Percentiles rank a stretch among this genome's conserved stretches.
Conservation (phyloP, 192 early-diverging fungal genomes). For the Jimgerdemannia lactiflua region DNA sequence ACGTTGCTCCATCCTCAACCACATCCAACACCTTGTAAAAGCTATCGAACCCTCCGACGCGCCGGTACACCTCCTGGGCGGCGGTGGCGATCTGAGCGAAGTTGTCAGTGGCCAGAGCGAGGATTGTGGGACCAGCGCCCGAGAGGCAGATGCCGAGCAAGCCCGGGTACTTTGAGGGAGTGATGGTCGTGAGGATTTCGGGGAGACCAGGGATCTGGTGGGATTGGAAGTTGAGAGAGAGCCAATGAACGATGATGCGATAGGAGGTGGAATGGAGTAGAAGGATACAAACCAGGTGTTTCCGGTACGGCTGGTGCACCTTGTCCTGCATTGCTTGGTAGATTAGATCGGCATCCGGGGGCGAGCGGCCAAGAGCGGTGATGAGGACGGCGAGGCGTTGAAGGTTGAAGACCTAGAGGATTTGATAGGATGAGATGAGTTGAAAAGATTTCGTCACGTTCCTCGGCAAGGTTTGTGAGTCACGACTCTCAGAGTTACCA, state of each 20-base stretch:
- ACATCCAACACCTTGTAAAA: conserved; percentile 62
- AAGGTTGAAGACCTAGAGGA: conserved; percentile 75
- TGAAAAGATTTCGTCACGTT: not conserved
- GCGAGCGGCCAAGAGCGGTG: conserved; percentile 69
- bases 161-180: conserved; percentile 73
- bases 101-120: conserved; percentile 81
- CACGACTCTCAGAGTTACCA: not conserved
- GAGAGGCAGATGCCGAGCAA: conserved; percentile 91
- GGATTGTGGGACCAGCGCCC: conserved; percentile 96
- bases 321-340: conserved; percentile 93
- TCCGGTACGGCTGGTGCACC: conserved; percentile 96
- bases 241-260: not conserved
- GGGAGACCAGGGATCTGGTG: conserved; percentile 80
- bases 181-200: conserved; percentile 75
- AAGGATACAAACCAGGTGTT: conserved; percentile 66
- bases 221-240: not conserved
- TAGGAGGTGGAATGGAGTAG: not conserved
- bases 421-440: not conserved
- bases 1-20: conserved; percentile 51
- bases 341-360: conserved; percentile 76
- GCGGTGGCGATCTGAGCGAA: conserved; percentile 80
- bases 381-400: conserved; percentile 93
- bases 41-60: conserved; percentile 52
- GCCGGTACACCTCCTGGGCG: conserved; percentile 59
- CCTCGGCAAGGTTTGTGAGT: too few species aligned